Conservation (phyloP, 352 stramenopile species). For the Chrysophaeum taylorii region DNA sequence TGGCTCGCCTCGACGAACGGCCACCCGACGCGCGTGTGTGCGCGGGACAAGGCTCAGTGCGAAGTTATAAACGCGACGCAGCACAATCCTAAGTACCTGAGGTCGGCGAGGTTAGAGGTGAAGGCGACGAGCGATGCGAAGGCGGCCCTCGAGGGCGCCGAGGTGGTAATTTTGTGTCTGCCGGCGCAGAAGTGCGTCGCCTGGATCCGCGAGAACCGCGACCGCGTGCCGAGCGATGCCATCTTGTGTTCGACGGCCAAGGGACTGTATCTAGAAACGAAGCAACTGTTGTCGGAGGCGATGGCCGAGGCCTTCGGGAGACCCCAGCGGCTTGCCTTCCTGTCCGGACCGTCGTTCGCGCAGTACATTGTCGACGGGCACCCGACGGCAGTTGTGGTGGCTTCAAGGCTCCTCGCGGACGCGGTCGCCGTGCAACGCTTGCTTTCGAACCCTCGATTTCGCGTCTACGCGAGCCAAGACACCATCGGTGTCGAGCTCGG, state of each 20-base stretch:
- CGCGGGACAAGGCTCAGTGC: slow-evolving; percentile 56
- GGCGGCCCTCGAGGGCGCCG: slow-evolving; percentile 49
- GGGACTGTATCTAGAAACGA: slow-evolving; percentile 72
- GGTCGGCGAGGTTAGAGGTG: slow-evolving; percentile 52
- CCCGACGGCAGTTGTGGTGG: slow-evolving; percentile 79
- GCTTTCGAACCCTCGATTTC: slow-evolving; percentile 70
- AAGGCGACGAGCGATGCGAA: slow-evolving; percentile 56
- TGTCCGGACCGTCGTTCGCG: slow-evolving; percentile 83
- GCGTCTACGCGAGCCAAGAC: slow-evolving; percentile 73
- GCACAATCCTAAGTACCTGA: slow-evolving; percentile 59
- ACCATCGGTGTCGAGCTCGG: slow-evolving; percentile 82
- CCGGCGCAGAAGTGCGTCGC: slow-evolving; percentile 69
- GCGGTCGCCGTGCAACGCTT: slow-evolving; percentile 64
- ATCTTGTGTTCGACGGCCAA: slow-evolving; percentile 79
- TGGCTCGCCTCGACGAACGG: slow-evolving; percentile 65
- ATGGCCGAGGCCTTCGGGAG: slow-evolving; percentile 67
- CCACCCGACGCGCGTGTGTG: slow-evolving; percentile 74
- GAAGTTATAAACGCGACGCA: slow-evolving; percentile 62
- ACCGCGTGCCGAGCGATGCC: slow-evolving; percentile 62
- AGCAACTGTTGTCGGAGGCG: slow-evolving; percentile 70
- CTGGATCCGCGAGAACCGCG: slow-evolving; percentile 61
- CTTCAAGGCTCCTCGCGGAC: slow-evolving; percentile 64
- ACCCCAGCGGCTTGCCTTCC: slow-evolving; percentile 72
- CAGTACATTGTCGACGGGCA: slow-evolving; percentile 82
- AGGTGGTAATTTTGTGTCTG: slow-evolving; percentile 71